Evolutionary conservation across 345 rosid species (phyloP), one percentile per base, ranked within the genome.

Genomic region (Passiflora organensis): DNA sequence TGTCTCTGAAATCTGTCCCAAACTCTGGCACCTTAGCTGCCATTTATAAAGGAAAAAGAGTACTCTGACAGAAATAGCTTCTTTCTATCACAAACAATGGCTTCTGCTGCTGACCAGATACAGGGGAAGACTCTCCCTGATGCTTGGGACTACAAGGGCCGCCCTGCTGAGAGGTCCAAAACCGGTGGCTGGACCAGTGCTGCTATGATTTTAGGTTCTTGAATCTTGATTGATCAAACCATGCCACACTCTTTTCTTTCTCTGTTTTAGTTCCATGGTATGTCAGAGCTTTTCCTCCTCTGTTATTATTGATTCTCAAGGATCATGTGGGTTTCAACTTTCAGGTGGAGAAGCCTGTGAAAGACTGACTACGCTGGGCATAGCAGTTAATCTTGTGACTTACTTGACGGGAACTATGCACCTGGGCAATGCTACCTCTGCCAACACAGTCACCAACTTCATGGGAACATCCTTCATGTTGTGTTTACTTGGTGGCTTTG

Each of bases 391-490:
- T 54, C 57, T 93, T 68, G 99, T 93, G 68, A 93, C 96, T 4
- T 93, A 93, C 70, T 25, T 88, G 80, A 93, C 94, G 16, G 84
- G 77, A 4, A 89, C 89, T 49, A 88, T 93, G 99, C 96, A 93
- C 67, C 55, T 93, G 38, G 82, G 89, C 56, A 93, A 83, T 77
- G 95, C 99, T 37, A 66, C 79, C 17, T 72, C 96, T 4, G 99
- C 99, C 32, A 93, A 83, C 78, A 77, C 76, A 32, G 90, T 84
- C 59, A 93, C 99, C 57, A 86, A 93, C 73, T 93, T 93, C 80
- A 62, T 88, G 0, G 99, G 99, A 63, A 89, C 95, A 45, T 83
- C 99, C 34, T 93, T 93, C 80, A 84, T 93, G 96, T 82, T 93
- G 41, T 86, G 96, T 63, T 78, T 93, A 56, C 80, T 88, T 5